Conservation (phyloP, 1,139 yeast species). For the Zygotorulaspora mrakii region DNA sequence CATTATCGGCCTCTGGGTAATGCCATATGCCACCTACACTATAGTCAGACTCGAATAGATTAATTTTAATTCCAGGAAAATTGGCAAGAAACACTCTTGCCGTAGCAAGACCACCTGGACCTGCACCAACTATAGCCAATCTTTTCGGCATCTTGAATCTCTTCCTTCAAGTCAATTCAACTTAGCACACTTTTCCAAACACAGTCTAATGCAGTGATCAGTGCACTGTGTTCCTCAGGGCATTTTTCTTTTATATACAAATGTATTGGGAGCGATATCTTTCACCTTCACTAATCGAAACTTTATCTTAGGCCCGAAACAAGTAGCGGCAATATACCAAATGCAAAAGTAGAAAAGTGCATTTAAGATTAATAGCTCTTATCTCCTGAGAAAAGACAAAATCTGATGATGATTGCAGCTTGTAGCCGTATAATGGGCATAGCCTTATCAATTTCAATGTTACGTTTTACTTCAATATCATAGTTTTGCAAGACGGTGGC, state of each 20-base stretch:
- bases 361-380: not conserved
- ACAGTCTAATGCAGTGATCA: no score
- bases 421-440: no score
- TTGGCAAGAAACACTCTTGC: constrained; percentile 30
- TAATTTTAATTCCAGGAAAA: constrained; percentile 20
- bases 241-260: not conserved
- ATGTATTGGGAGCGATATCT: not conserved
- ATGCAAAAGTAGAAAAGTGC: no score
- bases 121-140: constrained; percentile 34
- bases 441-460: no score
- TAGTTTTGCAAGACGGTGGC: no score
- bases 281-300: not conserved
- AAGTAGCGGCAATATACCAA: no score
- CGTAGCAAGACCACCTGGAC: constrained; percentile 35
- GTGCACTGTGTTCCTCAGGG: not conserved
- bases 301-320: not conserved
- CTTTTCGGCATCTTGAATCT: constrained; percentile 12
- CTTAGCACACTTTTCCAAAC: no score
- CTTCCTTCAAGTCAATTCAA: not conserved
- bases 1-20: constrained; percentile 24
- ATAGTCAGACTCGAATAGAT: constrained; percentile 25
- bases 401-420: no score
- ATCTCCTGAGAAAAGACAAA: no score
- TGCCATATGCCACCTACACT: constrained; percentile 35
- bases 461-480: no score